A percentile compares a stretch with the other conserved stretches of the same genome.
Evolutionary conservation across 345 rosid species (phyloP).

Genomic region (Syzygium aromaticum): DNA sequence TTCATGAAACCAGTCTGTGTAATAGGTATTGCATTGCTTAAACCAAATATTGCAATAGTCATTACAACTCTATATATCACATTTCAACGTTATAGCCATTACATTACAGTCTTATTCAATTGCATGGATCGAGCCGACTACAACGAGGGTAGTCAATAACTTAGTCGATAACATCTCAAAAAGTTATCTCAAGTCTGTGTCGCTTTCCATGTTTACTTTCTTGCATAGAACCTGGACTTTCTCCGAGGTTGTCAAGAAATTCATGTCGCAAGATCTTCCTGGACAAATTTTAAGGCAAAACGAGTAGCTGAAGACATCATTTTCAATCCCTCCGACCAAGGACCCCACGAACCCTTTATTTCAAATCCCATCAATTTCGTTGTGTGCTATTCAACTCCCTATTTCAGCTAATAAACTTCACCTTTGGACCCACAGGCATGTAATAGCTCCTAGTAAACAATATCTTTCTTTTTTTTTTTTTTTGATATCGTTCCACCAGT

Average conservation of each 20-base stretch:
- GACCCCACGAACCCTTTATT: background rate
- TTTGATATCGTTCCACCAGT: no score
- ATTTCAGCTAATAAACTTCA: background rate
- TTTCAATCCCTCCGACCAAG: background rate
- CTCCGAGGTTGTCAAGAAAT: background rate
- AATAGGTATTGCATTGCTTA: background rate
- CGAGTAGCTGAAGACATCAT: background rate
- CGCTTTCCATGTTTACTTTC: background rate
- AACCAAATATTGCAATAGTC: background rate
- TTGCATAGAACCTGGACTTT: background rate
- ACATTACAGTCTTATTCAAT: background rate
- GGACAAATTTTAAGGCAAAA: background rate
- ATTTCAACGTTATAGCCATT: background rate
- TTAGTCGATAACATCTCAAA: background rate
- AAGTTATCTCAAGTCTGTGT: background rate
- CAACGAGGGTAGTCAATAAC: background rate
- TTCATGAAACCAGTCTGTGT: background rate
- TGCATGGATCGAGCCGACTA: background rate
- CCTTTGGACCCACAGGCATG: background rate
- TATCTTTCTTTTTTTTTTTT: background rate
- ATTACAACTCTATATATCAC: background rate
- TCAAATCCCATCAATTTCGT: background rate
- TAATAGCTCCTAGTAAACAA: background rate
- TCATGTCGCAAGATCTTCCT: background rate
- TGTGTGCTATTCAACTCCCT: background rate